Conservation (phyloP, 169 alveolate genomes). For the Eimeria falciformis region DNA sequence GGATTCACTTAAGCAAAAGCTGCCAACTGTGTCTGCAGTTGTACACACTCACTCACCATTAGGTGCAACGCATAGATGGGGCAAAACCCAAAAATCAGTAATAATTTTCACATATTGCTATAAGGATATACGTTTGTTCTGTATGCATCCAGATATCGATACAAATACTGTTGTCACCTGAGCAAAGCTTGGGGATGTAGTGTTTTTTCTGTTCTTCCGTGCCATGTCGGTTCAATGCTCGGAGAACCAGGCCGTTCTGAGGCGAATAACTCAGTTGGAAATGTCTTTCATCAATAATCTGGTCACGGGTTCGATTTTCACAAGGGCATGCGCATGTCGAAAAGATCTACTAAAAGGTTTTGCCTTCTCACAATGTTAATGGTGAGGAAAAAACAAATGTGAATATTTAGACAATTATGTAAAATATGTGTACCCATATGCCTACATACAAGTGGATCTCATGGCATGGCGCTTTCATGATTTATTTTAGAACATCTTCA, state of each 20-base stretch:
- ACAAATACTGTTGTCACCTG: neutral
- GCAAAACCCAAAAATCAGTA: neutral
- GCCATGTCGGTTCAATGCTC: slow-evolving; percentile 54
- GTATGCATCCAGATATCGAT: neutral
- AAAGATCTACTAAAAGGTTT: no score
- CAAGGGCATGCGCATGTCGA: no score
- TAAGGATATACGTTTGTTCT: neutral
- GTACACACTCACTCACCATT: neutral
- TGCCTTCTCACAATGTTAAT: no score
- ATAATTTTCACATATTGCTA: neutral
- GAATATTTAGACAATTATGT: no score
- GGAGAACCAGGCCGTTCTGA: slow-evolving; percentile 71
- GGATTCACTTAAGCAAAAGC: slow-evolving; percentile 70
- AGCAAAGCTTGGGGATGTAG: slow-evolving; percentile 68
- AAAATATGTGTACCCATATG: no score
- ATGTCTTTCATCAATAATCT: no score
- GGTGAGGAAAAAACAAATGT: no score
- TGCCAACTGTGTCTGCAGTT: slow-evolving; percentile 69
- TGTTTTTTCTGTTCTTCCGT: slow-evolving; percentile 60
- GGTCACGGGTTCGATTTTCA: no score
- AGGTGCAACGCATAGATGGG: neutral
- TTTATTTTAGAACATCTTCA: no score
- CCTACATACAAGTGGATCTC: no score
- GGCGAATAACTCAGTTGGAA: no score
- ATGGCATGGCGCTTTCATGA: no score